Conservation (phyloP, 2,329 filamentous ascomycete genomes). For the Arthrobotrys megalospora region DNA sequence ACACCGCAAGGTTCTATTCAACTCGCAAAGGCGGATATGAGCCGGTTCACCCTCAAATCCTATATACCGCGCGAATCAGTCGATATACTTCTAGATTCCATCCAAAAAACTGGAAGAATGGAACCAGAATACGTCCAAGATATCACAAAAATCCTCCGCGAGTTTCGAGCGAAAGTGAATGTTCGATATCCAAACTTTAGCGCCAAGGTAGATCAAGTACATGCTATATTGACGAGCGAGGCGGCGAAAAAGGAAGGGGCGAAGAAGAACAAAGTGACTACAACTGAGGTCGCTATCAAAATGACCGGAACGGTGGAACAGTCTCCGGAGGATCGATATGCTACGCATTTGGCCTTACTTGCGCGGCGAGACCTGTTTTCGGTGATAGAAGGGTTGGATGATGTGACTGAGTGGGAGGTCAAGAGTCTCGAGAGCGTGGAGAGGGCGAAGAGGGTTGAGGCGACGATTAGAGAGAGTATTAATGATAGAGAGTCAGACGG, state of each 20-base stretch:
- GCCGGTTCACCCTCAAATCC: conserved; percentile 46
- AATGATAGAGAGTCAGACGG: conserved; percentile 64
- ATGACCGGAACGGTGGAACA: conserved; percentile 68
- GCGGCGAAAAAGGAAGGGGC: neutral
- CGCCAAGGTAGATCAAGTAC: conserved; percentile 48
- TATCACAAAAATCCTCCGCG: conserved; percentile 52
- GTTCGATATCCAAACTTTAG: conserved; percentile 50
- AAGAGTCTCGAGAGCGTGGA: conserved; percentile 70
- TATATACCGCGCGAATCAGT: conserved; percentile 31
- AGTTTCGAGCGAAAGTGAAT: conserved; percentile 51
- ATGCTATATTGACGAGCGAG: conserved; percentile 49
- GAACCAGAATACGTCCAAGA: conserved; percentile 25
- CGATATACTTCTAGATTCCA: conserved; percentile 25
- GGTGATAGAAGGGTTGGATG: conserved; percentile 68
- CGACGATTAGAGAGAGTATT: conserved; percentile 26
- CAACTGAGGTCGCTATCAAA: conserved; percentile 56
- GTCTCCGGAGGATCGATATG: conserved; percentile 73
- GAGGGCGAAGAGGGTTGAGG: conserved; percentile 17
- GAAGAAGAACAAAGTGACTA: conserved; percentile 46
- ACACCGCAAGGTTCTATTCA: conserved; percentile 41
- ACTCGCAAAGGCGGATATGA: conserved; percentile 29
- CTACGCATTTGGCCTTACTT: conserved; percentile 77
- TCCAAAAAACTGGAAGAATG: conserved; percentile 31
- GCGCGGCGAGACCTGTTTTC: conserved; percentile 71
- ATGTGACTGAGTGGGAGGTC: conserved; percentile 72